A percentile compares a stretch with the other conserved stretches of the same genome.
Evolutionary conservation across 192 early-diverging fungal species (phyloP).

Genomic region (Coemansia sp.): DNA sequence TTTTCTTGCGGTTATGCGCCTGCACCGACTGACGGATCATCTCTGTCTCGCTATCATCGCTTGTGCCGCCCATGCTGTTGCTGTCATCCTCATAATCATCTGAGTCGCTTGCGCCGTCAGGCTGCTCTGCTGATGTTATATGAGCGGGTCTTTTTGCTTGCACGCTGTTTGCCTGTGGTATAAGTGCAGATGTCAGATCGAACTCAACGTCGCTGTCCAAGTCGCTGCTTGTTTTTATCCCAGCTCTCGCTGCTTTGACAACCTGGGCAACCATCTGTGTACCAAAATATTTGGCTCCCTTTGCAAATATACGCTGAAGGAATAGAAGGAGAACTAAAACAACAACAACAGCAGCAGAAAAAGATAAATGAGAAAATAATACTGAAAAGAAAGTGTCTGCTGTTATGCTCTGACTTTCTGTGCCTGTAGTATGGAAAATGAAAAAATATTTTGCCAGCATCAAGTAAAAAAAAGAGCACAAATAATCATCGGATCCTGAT

Average conservation of each 20-base stretch:
- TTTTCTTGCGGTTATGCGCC: constrained; percentile 84
- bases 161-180: constrained; percentile 30
- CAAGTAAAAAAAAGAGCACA: too few relatives aligned
- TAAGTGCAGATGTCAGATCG: constrained; percentile 52
- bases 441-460: too few relatives aligned
- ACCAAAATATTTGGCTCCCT: background rate
- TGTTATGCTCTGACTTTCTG: too few relatives aligned
- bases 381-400: too few relatives aligned
- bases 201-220: constrained; percentile 51
- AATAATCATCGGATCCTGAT: too few relatives aligned
- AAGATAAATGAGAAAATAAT: too few relatives aligned
- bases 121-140: background rate
- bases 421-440: too few relatives aligned
- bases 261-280: background rate
- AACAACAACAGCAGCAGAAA: too few relatives aligned
- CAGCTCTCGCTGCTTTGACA: constrained; percentile 7
- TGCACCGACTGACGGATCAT: constrained; percentile 40
- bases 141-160: constrained; percentile 5
- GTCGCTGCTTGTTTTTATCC: constrained; percentile 7
- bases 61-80: background rate
- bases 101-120: background rate
- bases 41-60: constrained; percentile 37
- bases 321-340: too few relatives aligned
- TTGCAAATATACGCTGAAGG: too few relatives aligned
- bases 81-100: background rate